phyloP scores from a whole-genome alignment of 208 protist species.

The Leishmania lainsoni region DNA sequence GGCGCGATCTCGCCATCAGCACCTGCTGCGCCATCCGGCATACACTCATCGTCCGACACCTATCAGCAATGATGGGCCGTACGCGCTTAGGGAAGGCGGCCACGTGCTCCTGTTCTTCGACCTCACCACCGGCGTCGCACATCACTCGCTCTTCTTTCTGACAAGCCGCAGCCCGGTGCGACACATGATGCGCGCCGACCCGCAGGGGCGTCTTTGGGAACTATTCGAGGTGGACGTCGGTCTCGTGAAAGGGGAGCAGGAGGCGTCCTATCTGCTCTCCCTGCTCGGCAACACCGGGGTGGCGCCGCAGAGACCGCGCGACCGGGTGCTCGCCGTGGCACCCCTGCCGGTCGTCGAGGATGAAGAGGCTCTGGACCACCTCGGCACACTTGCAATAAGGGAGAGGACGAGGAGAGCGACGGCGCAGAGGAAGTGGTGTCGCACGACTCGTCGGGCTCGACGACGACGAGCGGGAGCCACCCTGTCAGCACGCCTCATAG shows the following conservation, averaged over 20 bases:
- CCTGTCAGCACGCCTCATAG: neutral
- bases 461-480: neutral
- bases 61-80: conserved; percentile 33
- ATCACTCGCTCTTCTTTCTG: conserved; percentile 43
- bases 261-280: conserved; percentile 33
- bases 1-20: conserved; percentile 37
- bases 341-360: conserved; percentile 32
- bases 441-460: neutral
- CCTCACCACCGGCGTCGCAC: conserved; percentile 30
- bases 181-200: conserved; percentile 44
- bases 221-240: conserved; percentile 50
- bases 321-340: conserved; percentile 32
- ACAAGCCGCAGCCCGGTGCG: conserved; percentile 39
- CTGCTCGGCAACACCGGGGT: conserved; percentile 22
- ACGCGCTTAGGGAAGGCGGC: conserved; percentile 31
- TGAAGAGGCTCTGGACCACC: conserved; percentile 9
- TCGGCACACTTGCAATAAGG: conserved; percentile 6
- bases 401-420: neutral
- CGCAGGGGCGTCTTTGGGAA: conserved; percentile 40
- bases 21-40: conserved; percentile 34
- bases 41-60: conserved; percentile 36
- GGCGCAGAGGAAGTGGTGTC: neutral
- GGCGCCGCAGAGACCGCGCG: conserved; percentile 19
- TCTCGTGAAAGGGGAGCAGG: conserved; percentile 26
- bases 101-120: conserved; percentile 57